Evolutionary conservation across 139 green algal genomes (phyloP).

Genomic region (Coccomyxa sp.): DNA sequence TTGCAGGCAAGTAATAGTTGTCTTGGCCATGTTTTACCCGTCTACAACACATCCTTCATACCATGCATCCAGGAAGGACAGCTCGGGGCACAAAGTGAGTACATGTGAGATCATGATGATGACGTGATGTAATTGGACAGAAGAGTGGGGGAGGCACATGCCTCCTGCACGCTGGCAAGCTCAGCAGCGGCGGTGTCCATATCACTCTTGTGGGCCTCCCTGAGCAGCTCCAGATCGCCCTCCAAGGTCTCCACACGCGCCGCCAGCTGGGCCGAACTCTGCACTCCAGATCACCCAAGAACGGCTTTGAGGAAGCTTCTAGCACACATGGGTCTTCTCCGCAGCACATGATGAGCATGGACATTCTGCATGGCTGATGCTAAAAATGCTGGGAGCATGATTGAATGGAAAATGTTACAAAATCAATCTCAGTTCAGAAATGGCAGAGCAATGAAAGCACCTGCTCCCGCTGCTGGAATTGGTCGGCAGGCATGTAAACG

Average conservation of each 20-base stretch:
- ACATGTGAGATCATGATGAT: too few species aligned
- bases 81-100: too few species aligned
- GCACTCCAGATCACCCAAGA: not conserved
- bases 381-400: not conserved
- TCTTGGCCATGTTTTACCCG: too few species aligned
- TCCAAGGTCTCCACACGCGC: conserved; percentile 25
- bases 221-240: conserved; percentile 21
- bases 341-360: too few species aligned
- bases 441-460: not conserved
- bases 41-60: too few species aligned
- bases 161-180: conserved; percentile 23
- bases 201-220: conserved; percentile 26
- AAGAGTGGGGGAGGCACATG: not conserved
- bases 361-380: too few species aligned
- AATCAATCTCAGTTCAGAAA: not conserved
- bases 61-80: too few species aligned
- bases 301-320: too few species aligned
- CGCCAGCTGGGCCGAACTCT: not conserved
- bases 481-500: conserved; percentile 70
- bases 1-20: too few species aligned
- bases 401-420: not conserved
- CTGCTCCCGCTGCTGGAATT: conserved; percentile 44
- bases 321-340: too few species aligned
- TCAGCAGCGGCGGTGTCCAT: conserved; percentile 12
- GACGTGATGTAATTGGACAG: too few species aligned